phyloP scores from a whole-genome alignment of 2,329 filamentous ascomycete genomes.

The Zalaria sp. region DNA sequence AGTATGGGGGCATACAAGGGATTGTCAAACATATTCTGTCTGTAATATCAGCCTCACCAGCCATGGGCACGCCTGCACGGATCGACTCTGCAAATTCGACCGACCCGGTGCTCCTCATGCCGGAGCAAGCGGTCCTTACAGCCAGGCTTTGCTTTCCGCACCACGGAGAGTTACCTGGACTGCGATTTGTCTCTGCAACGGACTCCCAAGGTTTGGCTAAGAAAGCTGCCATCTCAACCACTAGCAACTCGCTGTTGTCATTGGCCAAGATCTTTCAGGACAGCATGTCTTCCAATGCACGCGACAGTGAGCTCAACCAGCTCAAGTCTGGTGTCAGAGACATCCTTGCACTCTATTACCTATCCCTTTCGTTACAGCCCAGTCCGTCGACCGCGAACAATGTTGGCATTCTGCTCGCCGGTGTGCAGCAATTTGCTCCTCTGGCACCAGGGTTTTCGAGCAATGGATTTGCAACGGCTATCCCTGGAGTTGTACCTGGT shows the following conservation, averaged over 20 bases:
- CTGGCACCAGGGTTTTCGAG: conserved; percentile 14
- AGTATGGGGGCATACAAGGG: conserved; percentile 55
- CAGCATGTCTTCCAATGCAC: conserved; percentile 65
- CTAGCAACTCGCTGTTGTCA: conserved; percentile 87
- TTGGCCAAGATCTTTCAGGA: conserved; percentile 97
- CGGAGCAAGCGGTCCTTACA: conserved; percentile 70
- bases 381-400: conserved; percentile 98
- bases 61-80: conserved; percentile 11
- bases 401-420: conserved; percentile 89
- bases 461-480: conserved; percentile 28
- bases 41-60: conserved; percentile 37
- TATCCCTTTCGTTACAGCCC: conserved; percentile 85
- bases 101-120: conserved; percentile 64
- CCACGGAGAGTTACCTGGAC: conserved; percentile 64
- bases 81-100: conserved; percentile 21
- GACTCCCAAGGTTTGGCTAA: conserved; percentile 51
- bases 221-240: conserved; percentile 76
- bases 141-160: conserved; percentile 69
- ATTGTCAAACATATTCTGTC: conserved; percentile 66
- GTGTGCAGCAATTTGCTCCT: conserved; percentile 58
- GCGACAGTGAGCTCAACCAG: conserved; percentile 15
- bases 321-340: conserved; percentile 66
- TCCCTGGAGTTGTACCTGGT: conserved; percentile 70
- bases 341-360: conserved; percentile 86
- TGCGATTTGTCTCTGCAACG: conserved; percentile 44